These are phyloP conservation scores for Nicotiana undulata DNA, from an alignment of 257 asterid genomes.

Conservation along the genomic window DNA sequence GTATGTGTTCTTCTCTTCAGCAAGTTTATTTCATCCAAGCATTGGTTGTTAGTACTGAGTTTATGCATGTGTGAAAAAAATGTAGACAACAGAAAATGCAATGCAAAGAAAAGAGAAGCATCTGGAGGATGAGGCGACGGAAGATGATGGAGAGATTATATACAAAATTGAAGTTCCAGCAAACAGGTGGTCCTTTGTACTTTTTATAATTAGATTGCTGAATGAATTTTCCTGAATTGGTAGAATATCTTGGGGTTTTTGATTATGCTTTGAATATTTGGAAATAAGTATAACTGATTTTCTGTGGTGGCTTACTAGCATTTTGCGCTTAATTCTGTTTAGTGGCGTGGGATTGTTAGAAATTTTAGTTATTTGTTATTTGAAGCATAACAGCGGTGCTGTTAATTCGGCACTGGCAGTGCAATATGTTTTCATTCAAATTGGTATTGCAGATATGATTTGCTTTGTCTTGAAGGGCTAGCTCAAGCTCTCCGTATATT, in stretches of 20 bases:
- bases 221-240: neutral
- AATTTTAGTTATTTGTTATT: neutral
- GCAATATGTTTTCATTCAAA: neutral
- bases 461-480: slow-evolving; percentile 96
- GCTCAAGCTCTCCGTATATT: slow-evolving; percentile 83
- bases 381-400: neutral
- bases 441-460: slow-evolving; percentile 62
- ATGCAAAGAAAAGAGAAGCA: slow-evolving; percentile 86
- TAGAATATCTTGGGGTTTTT: neutral
- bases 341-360: neutral
- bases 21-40: neutral
- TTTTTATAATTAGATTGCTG: neutral
- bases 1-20: neutral
- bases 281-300: neutral
- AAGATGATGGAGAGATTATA: slow-evolving; percentile 76
- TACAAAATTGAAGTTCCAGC: slow-evolving; percentile 96
- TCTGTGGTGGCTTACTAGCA: neutral
- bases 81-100: slow-evolving; percentile 90
- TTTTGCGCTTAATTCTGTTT: neutral
- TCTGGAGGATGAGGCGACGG: slow-evolving; percentile 55
- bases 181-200: slow-evolving; percentile 45
- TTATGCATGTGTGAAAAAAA: neutral
- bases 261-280: neutral
- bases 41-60: neutral
- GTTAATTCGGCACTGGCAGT: neutral